phyloP scores from a whole-genome alignment of 129 eudicot species.

The Mikania micrantha region DNA sequence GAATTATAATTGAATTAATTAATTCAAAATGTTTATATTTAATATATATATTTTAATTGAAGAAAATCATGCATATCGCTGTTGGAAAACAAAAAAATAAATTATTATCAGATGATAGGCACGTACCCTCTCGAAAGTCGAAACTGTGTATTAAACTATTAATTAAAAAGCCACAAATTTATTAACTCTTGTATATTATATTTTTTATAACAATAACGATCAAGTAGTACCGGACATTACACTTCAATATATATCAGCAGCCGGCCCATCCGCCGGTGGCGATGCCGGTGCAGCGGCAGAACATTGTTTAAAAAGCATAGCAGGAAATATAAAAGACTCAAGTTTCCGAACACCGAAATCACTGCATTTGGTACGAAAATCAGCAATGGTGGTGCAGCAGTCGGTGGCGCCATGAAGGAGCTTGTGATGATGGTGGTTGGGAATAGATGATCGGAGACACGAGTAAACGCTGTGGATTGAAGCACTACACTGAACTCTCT shows the following conservation, averaged over 20 bases:
- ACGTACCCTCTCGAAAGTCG: no score
- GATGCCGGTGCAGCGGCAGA: background rate
- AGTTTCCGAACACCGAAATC: background rate
- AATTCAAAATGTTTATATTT: no score
- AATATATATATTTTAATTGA: no score
- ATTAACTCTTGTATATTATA: background rate
- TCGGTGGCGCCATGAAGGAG: background rate
- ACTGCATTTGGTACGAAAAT: constrained; percentile 9
- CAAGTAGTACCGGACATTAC: background rate
- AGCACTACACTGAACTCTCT: constrained; percentile 3
- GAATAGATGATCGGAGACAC: constrained; percentile 12
- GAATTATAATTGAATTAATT: no score
- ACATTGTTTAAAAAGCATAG: constrained; percentile 16
- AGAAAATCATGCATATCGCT: no score
- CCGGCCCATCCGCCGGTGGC: background rate
- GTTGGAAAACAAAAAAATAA: no score
- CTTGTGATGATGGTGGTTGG: background rate
- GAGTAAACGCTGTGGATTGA: constrained; percentile 20
- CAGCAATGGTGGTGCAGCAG: constrained; percentile 11
- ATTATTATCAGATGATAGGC: no score
- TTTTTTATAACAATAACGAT: background rate
- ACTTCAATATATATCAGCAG: constrained; percentile 14
- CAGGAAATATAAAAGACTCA: constrained; percentile 19
- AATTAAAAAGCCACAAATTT: background rate
- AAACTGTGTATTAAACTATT: no score